These are phyloP conservation scores for Pythium guiyangense DNA, from an alignment of 352 stramenopile species.

Conservation along the genomic window DNA sequence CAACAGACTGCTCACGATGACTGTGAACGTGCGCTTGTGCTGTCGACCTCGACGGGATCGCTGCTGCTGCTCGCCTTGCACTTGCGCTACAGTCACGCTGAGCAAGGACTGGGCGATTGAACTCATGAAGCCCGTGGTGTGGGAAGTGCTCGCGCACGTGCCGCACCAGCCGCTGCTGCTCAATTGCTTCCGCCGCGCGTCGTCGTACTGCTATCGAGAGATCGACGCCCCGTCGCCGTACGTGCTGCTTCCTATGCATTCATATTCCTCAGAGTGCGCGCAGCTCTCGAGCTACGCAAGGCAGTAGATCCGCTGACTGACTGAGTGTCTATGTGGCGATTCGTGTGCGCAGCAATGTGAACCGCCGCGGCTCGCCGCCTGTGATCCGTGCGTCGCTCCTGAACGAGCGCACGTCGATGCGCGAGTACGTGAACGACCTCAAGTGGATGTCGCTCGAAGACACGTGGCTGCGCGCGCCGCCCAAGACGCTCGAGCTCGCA, in stretches of 20 bases:
- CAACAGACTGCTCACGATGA: neutral
- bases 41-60: neutral
- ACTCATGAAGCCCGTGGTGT: conserved; percentile 77
- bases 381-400: conserved; percentile 79
- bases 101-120: conserved; percentile 73
- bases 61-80: neutral
- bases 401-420: conserved; percentile 82
- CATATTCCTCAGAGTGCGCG: too few species aligned
- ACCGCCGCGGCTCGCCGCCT: conserved; percentile 74
- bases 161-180: conserved; percentile 70
- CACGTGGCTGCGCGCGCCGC: conserved; percentile 57
- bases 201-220: conserved; percentile 86
- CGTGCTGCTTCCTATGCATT: neutral
- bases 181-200: conserved; percentile 80
- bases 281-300: too few species aligned
- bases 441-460: conserved; percentile 71
- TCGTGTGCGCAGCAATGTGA: conserved; percentile 66
- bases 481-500: conserved; percentile 30
- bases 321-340: neutral
- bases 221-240: conserved; percentile 85
- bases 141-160: conserved; percentile 78
- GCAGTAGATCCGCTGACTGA: neutral
- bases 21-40: too few species aligned
- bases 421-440: conserved; percentile 82
- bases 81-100: conserved; percentile 37